A percentile compares a stretch with the other conserved stretches of the same genome.
These are phyloP conservation scores for Raffaelea ambrosiae DNA, from an alignment of 2,329 filamentous ascomycete species.

Conservation along the genomic window DNA sequence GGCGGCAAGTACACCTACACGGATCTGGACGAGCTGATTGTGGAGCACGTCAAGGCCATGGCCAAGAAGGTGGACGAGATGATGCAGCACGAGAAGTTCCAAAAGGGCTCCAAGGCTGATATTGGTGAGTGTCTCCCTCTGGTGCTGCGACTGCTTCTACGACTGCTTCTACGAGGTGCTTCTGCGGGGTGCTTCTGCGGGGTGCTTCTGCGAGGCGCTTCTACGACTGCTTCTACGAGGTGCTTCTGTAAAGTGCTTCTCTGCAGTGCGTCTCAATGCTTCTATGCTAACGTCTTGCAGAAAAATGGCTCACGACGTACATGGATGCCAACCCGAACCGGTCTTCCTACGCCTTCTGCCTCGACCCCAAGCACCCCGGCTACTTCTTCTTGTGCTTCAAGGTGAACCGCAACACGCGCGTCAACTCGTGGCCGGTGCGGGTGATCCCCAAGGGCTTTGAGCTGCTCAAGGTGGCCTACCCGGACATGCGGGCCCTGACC, in stretches of 20 bases:
- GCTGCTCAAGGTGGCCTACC: constrained; percentile 79
- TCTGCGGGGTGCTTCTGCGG: no score
- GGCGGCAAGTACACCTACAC: constrained; percentile 85
- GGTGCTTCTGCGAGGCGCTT: no score
- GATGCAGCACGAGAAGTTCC: constrained; percentile 90
- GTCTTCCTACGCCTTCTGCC: constrained; percentile 91
- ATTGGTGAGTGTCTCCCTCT: constrained; percentile 59
- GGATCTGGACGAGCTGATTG: constrained; percentile 94
- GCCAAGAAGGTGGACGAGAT: constrained; percentile 95
- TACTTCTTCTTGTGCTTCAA: constrained; percentile 98
- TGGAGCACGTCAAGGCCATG: constrained; percentile 96
- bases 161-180: no score
- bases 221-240: no score
- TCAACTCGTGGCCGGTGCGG: constrained; percentile 77
- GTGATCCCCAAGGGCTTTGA: constrained; percentile 91
- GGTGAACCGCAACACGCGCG: constrained; percentile 64
- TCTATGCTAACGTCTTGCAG: constrained; percentile 33
- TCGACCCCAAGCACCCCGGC: constrained; percentile 82
- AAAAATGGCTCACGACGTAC: constrained; percentile 93
- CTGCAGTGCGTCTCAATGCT: no score
- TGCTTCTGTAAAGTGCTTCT: no score
- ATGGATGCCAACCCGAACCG: constrained; percentile 92
- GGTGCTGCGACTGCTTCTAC: no score
- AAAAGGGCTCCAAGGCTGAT: constrained; percentile 68
- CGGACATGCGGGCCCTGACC: constrained; percentile 89